Conservation (phyloP, 495 filamentous ascomycete species). For the Aspergillus kassunensis region DNA sequence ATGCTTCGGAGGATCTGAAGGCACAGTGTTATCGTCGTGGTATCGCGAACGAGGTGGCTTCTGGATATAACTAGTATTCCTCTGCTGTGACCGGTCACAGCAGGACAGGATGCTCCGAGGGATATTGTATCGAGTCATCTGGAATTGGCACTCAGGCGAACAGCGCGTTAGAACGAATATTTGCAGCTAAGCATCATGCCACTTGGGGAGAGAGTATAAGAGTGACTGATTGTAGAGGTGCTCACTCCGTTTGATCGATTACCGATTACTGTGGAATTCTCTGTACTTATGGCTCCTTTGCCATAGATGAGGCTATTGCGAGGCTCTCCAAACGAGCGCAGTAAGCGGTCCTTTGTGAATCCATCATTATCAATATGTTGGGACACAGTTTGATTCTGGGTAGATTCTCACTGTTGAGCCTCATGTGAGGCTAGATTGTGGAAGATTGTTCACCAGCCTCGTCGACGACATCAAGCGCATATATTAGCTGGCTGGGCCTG, state of each 20-base stretch:
- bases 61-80: too few species aligned
- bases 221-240: too few species aligned
- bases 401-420: background rate
- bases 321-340: background rate
- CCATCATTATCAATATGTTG: constrained; percentile 1
- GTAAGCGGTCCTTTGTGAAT: background rate
- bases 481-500: too few species aligned
- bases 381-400: background rate
- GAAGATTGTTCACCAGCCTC: too few species aligned
- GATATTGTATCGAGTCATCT: background rate
- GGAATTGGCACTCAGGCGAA: background rate
- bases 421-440: background rate
- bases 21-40: too few species aligned
- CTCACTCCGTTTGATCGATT: too few species aligned
- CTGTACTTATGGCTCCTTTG: background rate
- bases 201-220: too few species aligned
- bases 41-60: too few species aligned
- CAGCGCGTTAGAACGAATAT: background rate
- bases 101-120: background rate
- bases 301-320: background rate
- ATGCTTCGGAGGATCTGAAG: background rate
- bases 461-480: too few species aligned
- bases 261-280: too few species aligned
- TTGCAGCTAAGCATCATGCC: background rate
- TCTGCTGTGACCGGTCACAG: too few species aligned